These are phyloP conservation scores for Mollisia scopiformis DNA, from an alignment of 2,329 filamentous ascomycete species.

Conservation along the genomic window DNA sequence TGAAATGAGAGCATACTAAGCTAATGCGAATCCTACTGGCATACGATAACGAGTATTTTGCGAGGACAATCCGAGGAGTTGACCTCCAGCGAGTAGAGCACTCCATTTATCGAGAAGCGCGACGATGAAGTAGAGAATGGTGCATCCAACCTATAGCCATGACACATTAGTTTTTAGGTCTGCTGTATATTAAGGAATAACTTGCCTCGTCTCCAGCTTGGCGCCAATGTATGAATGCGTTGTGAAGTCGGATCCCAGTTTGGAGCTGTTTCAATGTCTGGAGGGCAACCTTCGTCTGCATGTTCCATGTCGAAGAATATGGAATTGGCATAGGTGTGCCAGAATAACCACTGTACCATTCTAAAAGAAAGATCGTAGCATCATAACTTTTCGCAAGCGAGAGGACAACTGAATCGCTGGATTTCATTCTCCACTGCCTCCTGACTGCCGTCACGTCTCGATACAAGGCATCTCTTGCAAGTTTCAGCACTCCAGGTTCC, in stretches of 20 bases:
- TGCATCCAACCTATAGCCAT: constrained; percentile 22
- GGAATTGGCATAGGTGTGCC: constrained; percentile 53
- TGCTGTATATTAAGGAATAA: not conserved
- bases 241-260: constrained; percentile 20
- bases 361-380: constrained; percentile 28
- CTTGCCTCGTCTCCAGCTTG: constrained; percentile 23
- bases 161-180: not conserved
- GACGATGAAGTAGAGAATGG: constrained; percentile 20
- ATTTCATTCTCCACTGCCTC: constrained; percentile 10
- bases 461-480: constrained; percentile 23
- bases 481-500: constrained; percentile 23
- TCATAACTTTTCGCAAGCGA: constrained; percentile 49
- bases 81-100: constrained; percentile 14
- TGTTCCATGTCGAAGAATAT: constrained; percentile 53
- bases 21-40: constrained; percentile 19
- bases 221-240: constrained; percentile 24
- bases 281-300: constrained; percentile 21
- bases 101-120: constrained; percentile 25
- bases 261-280: constrained; percentile 18
- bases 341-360: constrained; percentile 54
- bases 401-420: constrained; percentile 17
- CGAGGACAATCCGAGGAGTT: constrained; percentile 12
- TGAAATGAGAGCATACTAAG: not conserved
- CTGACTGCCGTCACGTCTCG: constrained; percentile 11
- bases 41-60: constrained; percentile 6